Evolutionary conservation across 202 grass and related monocot genomes (phyloP).

Genomic region (Zoysia matrella): DNA sequence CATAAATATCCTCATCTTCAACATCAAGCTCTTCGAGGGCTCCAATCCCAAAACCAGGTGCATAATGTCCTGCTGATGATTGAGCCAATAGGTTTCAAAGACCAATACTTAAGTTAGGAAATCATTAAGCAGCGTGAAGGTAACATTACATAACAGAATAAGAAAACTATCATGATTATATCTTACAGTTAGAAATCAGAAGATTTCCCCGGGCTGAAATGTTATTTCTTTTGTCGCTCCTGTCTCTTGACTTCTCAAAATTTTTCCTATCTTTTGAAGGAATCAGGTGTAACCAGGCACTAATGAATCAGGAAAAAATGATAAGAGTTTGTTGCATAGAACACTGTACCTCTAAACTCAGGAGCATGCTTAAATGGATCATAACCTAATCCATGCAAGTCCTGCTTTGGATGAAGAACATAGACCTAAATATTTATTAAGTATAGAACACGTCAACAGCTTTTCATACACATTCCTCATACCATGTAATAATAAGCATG

Average conservation of each 20-base stretch:
- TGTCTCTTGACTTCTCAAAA: conserved; percentile 59
- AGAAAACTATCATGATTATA: conserved; percentile 28
- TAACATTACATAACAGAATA: conserved; percentile 11
- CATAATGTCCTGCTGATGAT: conserved; percentile 88
- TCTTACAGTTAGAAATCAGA: conserved; percentile 82
- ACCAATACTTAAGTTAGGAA: conserved; percentile 5
- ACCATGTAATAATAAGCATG: conserved; percentile 4
- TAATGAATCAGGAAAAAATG: conserved; percentile 5
- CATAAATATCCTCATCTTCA: conserved; percentile 99
- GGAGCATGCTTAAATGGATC: conserved; percentile 96
- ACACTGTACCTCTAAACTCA: conserved; percentile 84
- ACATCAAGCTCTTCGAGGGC: conserved; percentile 96
- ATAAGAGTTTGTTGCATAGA: conserved; percentile 34
- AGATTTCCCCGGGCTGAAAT: conserved; percentile 54
- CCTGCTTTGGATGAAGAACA: conserved; percentile 89
- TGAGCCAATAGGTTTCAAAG: conserved; percentile 23
- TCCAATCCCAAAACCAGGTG: conserved; percentile 96
- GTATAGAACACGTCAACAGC: conserved; percentile 29
- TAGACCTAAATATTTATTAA: conserved; percentile 60
- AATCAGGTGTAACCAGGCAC: conserved; percentile 32
- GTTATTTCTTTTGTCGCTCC: conserved; percentile 58
- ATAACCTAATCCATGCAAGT: conserved; percentile 93
- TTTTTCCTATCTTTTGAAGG: conserved; percentile 76
- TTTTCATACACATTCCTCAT: conserved; percentile 12
- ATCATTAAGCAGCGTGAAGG: background rate